Conservation (phyloP, 768 basidiomycete genomes). For the Saitozyma podzolica region DNA sequence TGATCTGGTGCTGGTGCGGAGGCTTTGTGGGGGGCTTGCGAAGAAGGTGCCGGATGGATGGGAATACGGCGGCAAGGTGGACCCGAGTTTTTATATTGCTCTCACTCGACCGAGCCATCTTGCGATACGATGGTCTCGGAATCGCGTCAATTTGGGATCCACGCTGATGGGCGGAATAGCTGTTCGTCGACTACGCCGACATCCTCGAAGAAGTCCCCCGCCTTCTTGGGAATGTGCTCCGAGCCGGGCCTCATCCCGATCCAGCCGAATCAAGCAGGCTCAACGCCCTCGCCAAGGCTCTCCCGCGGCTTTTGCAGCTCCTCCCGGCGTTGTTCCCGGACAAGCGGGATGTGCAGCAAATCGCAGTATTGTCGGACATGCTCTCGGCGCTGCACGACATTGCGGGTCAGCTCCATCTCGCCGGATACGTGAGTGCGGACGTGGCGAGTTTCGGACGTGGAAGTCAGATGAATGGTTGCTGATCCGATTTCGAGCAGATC, state of each 20-base stretch:
- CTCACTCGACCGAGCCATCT: background rate
- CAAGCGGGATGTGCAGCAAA: slow-evolving; percentile 34
- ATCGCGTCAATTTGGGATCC: no score
- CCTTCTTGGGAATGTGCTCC: slow-evolving; percentile 9
- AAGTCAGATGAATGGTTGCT: background rate
- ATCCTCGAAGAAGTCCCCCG: slow-evolving; percentile 22
- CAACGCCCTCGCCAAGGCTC: slow-evolving; percentile 10
- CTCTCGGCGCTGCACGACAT: slow-evolving; percentile 36
- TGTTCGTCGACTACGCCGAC: slow-evolving; percentile 42
- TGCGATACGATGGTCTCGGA: no score
- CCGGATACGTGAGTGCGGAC: slow-evolving; percentile 28
- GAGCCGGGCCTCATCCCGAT: slow-evolving; percentile 5
- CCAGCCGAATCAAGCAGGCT: slow-evolving; percentile 5
- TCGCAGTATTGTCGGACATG: slow-evolving; percentile 42
- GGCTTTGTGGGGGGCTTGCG: slow-evolving; percentile 69
- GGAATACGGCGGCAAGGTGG: slow-evolving; percentile 80
- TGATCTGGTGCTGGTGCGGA: slow-evolving; percentile 65
- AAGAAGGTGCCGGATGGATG: slow-evolving; percentile 68
- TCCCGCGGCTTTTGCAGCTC: slow-evolving; percentile 33
- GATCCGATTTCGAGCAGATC: slow-evolving; percentile 18
- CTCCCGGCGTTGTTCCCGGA: slow-evolving; percentile 41
- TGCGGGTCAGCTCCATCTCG: slow-evolving; percentile 20
- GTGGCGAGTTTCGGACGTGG: background rate
- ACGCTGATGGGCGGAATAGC: slow-evolving; percentile 23
- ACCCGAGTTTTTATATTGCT: background rate